Evolutionary conservation across 176 grass and related monocot genomes (phyloP), one percentile per base, ranked within the genome.

Genomic region (Ananas comosus): DNA sequence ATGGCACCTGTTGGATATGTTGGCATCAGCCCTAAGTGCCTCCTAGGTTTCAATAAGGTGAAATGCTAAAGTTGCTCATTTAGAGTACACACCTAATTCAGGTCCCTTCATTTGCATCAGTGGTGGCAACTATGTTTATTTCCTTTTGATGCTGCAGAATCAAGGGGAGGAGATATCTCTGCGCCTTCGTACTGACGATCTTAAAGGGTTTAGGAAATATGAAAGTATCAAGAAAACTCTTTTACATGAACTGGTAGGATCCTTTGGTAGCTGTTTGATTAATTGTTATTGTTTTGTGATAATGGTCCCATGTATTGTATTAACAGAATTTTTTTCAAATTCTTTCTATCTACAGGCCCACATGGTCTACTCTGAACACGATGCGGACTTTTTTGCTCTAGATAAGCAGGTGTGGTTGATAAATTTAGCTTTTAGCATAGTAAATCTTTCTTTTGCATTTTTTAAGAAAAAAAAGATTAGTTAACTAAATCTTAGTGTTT

Each of bases 171-270:
- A 99, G 51, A 93, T 99, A 82, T 93, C 89, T 29, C 89, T 93
- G 70, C 84, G 94, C 13, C 64, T 99, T 68, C 78, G 94, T 74
- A 99, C 94, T 48, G 94, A 99, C 67, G 87, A 99, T 63, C 82
- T 99, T 57, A 88, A 91, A 86, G 94, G 94, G 77, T 99, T 99
- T 78, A 85, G 94, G 70, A 99, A 99, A 76, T 99, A 93, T 12
- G 87, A 86, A 85, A 87, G 82, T 72, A 91, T 93, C 51, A 99
- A 99, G 80, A 88, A 88, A 80, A 99, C 94, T 50, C 76, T 99
- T 68, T 73, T 99, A 56, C 94, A 99, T 85, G 94, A 99, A 90
- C 82, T 99, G 64, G 94, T 97, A 88, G 67, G 82, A 67, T 19
- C 56, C 53, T 70, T 52, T 11, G 53, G 52, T 10, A 5, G 2